Evolutionary conservation across 2,329 filamentous ascomycete species (phyloP).

Genomic region (Sporothrix curviconia): DNA sequence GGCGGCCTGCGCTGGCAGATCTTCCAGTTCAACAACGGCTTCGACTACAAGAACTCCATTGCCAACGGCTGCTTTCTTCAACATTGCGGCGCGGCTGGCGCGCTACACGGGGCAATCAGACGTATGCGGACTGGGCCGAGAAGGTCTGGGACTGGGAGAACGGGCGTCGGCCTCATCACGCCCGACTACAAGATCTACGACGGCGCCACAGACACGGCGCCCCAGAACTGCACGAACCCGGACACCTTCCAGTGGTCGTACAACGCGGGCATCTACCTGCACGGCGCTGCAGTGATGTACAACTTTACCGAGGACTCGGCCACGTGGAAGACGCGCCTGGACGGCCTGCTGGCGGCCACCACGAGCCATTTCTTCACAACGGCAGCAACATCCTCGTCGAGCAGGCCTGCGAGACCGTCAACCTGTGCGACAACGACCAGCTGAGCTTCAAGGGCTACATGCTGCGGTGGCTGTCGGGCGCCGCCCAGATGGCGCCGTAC

Average conservation of each 20-base stretch:
- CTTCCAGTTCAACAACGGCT: slow-evolving; percentile 68
- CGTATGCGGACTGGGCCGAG: slow-evolving; percentile 70
- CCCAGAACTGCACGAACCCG: slow-evolving; percentile 41
- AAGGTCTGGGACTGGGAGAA: slow-evolving; percentile 63
- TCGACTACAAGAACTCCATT: slow-evolving; percentile 61
- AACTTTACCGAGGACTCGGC: slow-evolving; percentile 48
- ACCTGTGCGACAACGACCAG: slow-evolving; percentile 63
- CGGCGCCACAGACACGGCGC: slow-evolving; percentile 39
- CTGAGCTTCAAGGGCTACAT: slow-evolving; percentile 71
- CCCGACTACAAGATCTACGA: slow-evolving; percentile 51
- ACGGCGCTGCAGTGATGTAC: slow-evolving; percentile 55
- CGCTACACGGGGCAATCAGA: slow-evolving; percentile 72
- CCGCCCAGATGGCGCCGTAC: slow-evolving; percentile 48
- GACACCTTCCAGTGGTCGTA: slow-evolving; percentile 62
- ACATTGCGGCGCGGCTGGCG: slow-evolving; percentile 63
- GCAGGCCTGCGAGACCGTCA: slow-evolving; percentile 55
- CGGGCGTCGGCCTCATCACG: slow-evolving; percentile 49
- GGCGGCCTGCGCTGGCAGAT: slow-evolving; percentile 85
- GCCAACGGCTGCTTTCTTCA: slow-evolving; percentile 66
- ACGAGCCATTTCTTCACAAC: slow-evolving; percentile 50
- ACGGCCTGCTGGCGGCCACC: slow-evolving; percentile 50
- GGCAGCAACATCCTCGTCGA: slow-evolving; percentile 54
- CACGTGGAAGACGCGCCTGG: slow-evolving; percentile 51
- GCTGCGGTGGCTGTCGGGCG: slow-evolving; percentile 56
- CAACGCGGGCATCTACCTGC: slow-evolving; percentile 60